Evolutionary conservation across 1,284 basidiomycete species (phyloP), one percentile per base, ranked within the genome.

Genomic region (Cutaneotrichosporon mucoides): DNA sequence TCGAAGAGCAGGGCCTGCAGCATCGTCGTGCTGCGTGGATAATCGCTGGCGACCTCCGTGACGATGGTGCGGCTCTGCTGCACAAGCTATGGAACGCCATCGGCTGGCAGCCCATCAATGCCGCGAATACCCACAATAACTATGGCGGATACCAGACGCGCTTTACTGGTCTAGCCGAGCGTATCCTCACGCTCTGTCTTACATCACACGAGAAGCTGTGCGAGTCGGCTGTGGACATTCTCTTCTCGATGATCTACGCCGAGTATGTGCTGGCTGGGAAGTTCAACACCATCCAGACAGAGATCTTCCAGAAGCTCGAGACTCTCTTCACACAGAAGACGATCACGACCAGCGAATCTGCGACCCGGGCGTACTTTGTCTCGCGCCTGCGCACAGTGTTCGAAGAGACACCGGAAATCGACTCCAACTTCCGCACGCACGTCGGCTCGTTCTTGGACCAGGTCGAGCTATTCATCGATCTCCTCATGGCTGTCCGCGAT

Each of bases 231-330:
- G 92, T 96, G 6, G 87, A 90, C 65, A 93, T 98, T 53, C 83
- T 98, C 24, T 95, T 89, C 76, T 90, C 89, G 68, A 97, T 98
- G 92, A 94, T 98, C 65, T 86, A 96, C 55, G 90, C 92, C 5
- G 92, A 97, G 73, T 90, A 89, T 72, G 85, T 90, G 51, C 85
- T 87, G 61, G 85, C 86, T 11, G 86, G 85, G 24, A 86, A 89
- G 73, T 92, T 92, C 69, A 86, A 89, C 63, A 84, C 84, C 48
- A 93, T 98, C 67, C 91, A 97, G 76, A 89, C 90, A 66, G 93
- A 96, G 76, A 83, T 98, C n/a, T 91, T 98, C 68, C 93, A 87
- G 71, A 90, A 92, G 67, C 81, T 99, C 44, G 94, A 98, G 73
- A 86, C 86, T n/a, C 5, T 33, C 69, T 75, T 75, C 61, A 68